Evolutionary conservation across 306 rosid species (phyloP).

Genomic region (Dalbergia cultrata): DNA sequence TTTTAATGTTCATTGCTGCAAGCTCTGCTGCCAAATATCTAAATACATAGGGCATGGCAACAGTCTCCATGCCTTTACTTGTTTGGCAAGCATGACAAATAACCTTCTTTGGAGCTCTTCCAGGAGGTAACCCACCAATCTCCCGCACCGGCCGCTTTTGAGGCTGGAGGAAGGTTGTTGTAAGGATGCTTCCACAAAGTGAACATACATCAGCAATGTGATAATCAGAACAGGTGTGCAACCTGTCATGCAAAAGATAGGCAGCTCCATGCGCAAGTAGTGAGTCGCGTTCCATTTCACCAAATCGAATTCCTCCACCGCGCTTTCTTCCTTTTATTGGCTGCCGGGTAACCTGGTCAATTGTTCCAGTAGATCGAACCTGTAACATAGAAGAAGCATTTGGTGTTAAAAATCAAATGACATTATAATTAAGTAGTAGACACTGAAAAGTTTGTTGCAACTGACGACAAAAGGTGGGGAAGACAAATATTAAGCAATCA

Average conservation of each 20-base stretch:
- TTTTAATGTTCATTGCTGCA: constrained; percentile 92
- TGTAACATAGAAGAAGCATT: constrained; percentile 42
- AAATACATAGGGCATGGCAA: constrained; percentile 93
- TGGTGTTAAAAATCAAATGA: constrained; percentile 24
- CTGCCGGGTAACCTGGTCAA: constrained; percentile 84
- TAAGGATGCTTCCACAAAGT: constrained; percentile 83
- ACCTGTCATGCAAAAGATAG: constrained; percentile 87
- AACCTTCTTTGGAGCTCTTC: constrained; percentile 68
- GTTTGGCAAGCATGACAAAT: constrained; percentile 76
- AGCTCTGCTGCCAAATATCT: constrained; percentile 92
- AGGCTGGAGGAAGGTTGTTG: constrained; percentile 65
- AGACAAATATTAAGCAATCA: too few relatives aligned
- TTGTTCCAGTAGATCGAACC: constrained; percentile 93
- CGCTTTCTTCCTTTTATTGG: constrained; percentile 90
- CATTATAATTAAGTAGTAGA: not conserved
- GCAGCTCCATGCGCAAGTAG: constrained; percentile 99
- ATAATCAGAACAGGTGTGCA: constrained; percentile 92
- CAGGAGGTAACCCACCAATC: constrained; percentile 75
- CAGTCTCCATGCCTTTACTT: constrained; percentile 91
- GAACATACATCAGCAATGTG: constrained; percentile 94
- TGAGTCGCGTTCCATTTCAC: constrained; percentile 99
- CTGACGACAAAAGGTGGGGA: not conserved
- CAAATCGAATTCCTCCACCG: constrained; percentile 98
- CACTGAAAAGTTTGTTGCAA: not conserved
- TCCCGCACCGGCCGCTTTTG: constrained; percentile 57